Percentiles rank a stretch among this genome's conserved stretches.
phyloP scores from a whole-genome alignment of 345 rosid genomes.

The Adansonia digitata region DNA sequence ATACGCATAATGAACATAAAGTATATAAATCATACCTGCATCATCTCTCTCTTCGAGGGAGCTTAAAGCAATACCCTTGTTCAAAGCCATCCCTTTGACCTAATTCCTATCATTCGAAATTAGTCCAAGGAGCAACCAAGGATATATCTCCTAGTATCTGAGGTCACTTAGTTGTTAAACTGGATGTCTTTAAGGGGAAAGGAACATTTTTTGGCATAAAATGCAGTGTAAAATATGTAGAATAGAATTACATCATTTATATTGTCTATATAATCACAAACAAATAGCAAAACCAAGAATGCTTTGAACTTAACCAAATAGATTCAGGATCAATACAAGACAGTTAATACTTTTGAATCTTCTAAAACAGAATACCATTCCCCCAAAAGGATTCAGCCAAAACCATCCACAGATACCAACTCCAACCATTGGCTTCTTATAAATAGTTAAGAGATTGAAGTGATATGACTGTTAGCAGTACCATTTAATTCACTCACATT shows the following conservation, averaged over 20 bases:
- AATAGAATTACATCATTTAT: not conserved
- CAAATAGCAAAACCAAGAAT: not conserved
- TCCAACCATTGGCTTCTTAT: not conserved
- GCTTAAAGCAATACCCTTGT: conserved; percentile 60
- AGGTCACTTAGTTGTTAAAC: not conserved
- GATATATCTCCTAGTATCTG: not conserved
- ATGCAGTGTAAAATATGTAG: not conserved
- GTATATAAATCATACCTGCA: conserved; percentile 48
- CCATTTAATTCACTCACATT: too few relatives aligned
- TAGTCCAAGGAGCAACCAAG: not conserved
- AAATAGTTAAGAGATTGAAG: too few relatives aligned
- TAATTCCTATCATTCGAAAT: conserved; percentile 21
- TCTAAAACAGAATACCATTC: too few relatives aligned
- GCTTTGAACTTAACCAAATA: too few relatives aligned
- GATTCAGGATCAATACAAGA: not conserved
- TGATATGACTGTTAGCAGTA: too few relatives aligned
- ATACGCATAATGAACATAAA: not conserved
- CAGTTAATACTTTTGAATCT: not conserved
- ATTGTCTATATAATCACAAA: not conserved
- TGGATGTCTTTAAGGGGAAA: not conserved
- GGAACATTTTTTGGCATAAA: not conserved
- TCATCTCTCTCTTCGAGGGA: conserved; percentile 64
- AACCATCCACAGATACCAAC: not conserved
- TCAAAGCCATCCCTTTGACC: conserved; percentile 96
- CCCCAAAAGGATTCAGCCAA: too few relatives aligned